These are phyloP conservation scores for Coemansia sp. DNA, from an alignment of 192 early-diverging fungal species.

Conservation along the genomic window DNA sequence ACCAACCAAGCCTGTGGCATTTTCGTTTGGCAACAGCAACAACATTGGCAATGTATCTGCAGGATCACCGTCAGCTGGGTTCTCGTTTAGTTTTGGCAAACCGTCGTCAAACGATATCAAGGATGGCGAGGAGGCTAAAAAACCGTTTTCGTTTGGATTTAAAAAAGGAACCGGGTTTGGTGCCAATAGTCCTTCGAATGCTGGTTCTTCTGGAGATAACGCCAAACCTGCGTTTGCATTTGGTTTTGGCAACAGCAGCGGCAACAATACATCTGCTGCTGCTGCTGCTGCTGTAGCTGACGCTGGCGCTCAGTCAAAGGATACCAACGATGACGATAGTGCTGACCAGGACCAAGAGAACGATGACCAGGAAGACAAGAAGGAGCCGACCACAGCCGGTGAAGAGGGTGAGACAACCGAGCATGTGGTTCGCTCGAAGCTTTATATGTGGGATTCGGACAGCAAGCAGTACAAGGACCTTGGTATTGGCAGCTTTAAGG, in stretches of 20 bases:
- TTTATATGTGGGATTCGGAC: conserved; percentile 45
- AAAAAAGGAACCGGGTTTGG: background rate
- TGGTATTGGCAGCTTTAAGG: conserved; percentile 42
- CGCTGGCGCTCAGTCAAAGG: conserved; percentile 2
- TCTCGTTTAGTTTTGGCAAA: conserved; percentile 37
- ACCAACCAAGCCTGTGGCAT: background rate
- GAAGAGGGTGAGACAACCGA: conserved; percentile 54
- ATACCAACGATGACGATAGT: conserved; percentile 1
- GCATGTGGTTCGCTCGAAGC: conserved; percentile 38
- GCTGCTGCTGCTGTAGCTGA: background rate
- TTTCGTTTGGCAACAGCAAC: conserved; percentile 1
- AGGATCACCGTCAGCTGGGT: conserved; percentile 9
- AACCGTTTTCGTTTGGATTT: conserved; percentile 46
- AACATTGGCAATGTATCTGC: conserved; percentile 2
- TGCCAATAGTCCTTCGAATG: background rate
- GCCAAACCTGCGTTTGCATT: conserved; percentile 40
- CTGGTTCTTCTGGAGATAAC: background rate
- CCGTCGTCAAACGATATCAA: conserved; percentile 11
- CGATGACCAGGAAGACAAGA: background rate
- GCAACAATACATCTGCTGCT: background rate
- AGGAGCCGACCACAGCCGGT: conserved; percentile 35
- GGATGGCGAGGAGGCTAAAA: conserved; percentile 17
- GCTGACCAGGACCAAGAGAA: conserved; percentile 16
- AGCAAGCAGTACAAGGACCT: conserved; percentile 41
- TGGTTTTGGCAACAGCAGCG: conserved; percentile 26